These are phyloP conservation scores for Penicillium goetzii DNA, from an alignment of 495 filamentous ascomycete genomes.

Conservation along the genomic window DNA sequence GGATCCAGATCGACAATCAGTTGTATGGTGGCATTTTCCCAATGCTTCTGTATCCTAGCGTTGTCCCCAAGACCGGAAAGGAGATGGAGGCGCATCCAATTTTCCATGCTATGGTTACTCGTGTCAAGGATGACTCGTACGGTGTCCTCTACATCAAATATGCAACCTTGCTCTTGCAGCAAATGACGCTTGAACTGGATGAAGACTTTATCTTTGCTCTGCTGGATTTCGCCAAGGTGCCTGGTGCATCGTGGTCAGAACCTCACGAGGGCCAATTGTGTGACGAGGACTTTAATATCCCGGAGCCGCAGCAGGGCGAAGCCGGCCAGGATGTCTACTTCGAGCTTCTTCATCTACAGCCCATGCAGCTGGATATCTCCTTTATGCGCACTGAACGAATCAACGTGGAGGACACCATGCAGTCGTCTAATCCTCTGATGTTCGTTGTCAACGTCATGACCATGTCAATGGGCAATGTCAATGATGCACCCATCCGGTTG, in stretches of 20 bases:
- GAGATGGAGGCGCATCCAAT: slow-evolving; percentile 97
- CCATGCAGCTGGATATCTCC: slow-evolving; percentile 96
- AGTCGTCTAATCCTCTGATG: slow-evolving; percentile 91
- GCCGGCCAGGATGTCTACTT: slow-evolving; percentile 94
- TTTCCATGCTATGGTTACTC: slow-evolving; percentile 84
- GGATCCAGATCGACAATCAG: slow-evolving; percentile 99
- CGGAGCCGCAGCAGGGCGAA: slow-evolving; percentile 84
- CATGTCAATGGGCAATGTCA: slow-evolving; percentile 98
- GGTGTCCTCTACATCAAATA: slow-evolving; percentile 99
- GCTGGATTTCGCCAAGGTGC: slow-evolving; percentile 92
- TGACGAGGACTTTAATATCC: slow-evolving; percentile 87
- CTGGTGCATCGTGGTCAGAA: slow-evolving; percentile 89
- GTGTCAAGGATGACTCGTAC: slow-evolving; percentile 97
- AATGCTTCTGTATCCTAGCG: slow-evolving; percentile 94
- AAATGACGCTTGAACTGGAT: slow-evolving; percentile 97
- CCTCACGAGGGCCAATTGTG: slow-evolving; percentile 81
- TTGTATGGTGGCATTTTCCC: slow-evolving; percentile 98
- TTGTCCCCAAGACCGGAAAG: slow-evolving; percentile 97
- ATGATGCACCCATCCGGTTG: slow-evolving; percentile 90
- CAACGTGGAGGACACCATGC: slow-evolving; percentile 87
- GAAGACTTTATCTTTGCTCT: slow-evolving; percentile 98
- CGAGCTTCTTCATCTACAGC: slow-evolving; percentile 93
- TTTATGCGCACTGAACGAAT: slow-evolving; percentile 96
- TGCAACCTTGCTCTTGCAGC: slow-evolving; percentile 87
- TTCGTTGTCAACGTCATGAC: slow-evolving; percentile 98